Evolutionary conservation across 2,329 filamentous ascomycete species (phyloP).

Genomic region (Xenosphaeropsis pyriputrescens): DNA sequence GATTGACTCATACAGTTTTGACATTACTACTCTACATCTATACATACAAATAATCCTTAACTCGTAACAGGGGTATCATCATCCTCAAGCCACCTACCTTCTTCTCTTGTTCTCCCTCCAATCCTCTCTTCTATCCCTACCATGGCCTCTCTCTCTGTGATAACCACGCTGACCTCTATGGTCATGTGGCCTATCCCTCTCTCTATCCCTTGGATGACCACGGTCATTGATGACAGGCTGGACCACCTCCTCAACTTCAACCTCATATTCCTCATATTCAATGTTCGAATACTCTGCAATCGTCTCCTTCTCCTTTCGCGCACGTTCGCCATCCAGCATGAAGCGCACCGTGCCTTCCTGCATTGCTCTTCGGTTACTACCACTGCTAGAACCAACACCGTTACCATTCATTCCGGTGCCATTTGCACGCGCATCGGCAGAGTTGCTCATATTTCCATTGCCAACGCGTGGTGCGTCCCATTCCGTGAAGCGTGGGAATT

Average conservation of each 20-base stretch:
- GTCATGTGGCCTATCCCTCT: slow-evolving; percentile 1
- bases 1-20: too few relatives aligned
- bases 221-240: slow-evolving; percentile 2
- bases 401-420: slow-evolving; percentile 3
- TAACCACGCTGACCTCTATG: too few relatives aligned
- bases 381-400: slow-evolving; percentile 13
- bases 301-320: slow-evolving; percentile 52
- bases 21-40: background rate
- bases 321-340: slow-evolving; percentile 69
- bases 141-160: too few relatives aligned
- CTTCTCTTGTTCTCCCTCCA: too few relatives aligned
- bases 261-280: slow-evolving; percentile 62
- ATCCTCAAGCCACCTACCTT: too few relatives aligned
- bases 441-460: slow-evolving; percentile 18
- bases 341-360: slow-evolving; percentile 73
- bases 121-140: too few relatives aligned
- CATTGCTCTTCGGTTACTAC: slow-evolving; percentile 11
- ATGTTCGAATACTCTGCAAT: slow-evolving; percentile 57
- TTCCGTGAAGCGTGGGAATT: slow-evolving; percentile 46
- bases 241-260: slow-evolving; percentile 55
- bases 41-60: background rate
- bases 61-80: background rate
- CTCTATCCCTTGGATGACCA: slow-evolving; percentile 6
- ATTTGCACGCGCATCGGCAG: slow-evolving; percentile 15
- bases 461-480: slow-evolving; percentile 27